Base-by-base conservation (phyloP, 2,329 filamentous ascomycete genomes). In the Calonectria pseudoturangicola region DNA sequence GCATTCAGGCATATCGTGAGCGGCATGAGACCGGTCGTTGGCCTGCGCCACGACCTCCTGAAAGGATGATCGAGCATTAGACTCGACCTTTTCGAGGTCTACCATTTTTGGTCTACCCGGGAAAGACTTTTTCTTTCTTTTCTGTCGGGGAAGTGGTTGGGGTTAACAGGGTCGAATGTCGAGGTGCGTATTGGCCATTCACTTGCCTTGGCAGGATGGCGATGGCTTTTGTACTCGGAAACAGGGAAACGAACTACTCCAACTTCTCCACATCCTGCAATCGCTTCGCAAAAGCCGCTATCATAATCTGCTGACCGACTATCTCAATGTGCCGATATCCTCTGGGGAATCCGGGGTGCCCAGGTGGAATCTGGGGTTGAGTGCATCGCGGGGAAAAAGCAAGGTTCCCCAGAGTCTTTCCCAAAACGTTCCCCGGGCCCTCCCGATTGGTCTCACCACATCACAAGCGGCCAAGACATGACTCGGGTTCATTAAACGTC, bases 1-100 rank as follows among this genome's bases (percentile, higher is more conserved):
- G 21, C 64, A 64, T 7, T 73, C 73, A 8, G 71, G 71, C 71
- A 73, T 73, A 12, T 48, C 62, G 12, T 50, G 45, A 10, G 45
- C 43, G 18, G 63, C 33, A 41, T 66, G 63, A 13, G 63, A 51
- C 28, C 63, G 45, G n/a, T 50, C 30, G 18, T 65, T 50, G 18
- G 45, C 45, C 45, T 41, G 45, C 45, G 15, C 28, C 62, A 33
- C 45, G 25, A 45, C 36, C 50, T 47, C 39, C 18, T 58, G 48
- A 25, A 58, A 45, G 7, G 50, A 58, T 1, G 65, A 58, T 43
- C 21, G 47, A 21, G 47, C 47, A 16, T 36, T 28, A 13, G 36
- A 47, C n/a, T 47, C 50, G 25, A 58, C 25, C 50, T 67, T 67
- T 36, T 56, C 21, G 27, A 47, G 18, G 25, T 58, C 50, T n/a